Evolutionary conservation across 2,329 filamentous ascomycete genomes (phyloP).

Genomic region (Ophiostoma pallidulum): DNA sequence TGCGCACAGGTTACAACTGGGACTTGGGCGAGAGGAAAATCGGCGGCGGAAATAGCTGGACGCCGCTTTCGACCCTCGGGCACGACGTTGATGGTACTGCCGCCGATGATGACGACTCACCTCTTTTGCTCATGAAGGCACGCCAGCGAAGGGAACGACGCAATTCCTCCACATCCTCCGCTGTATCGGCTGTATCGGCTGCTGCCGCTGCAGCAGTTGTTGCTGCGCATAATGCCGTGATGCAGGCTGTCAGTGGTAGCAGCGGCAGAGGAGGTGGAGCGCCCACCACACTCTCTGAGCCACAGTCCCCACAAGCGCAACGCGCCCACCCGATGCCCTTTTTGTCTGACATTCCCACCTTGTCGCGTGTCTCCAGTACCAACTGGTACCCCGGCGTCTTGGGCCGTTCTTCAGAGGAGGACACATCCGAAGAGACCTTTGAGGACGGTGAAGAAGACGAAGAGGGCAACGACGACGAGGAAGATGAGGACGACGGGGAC

Average conservation of each 20-base stretch:
- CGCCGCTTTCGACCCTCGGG: background rate
- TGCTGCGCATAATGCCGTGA: background rate
- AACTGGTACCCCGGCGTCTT: constrained; percentile 1
- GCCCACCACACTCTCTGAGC: background rate
- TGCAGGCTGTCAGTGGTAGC: constrained; percentile 4
- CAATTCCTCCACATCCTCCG: constrained; percentile 7
- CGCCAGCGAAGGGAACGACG: background rate
- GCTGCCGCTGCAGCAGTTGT: background rate
- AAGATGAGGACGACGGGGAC: no score
- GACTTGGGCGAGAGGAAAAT: background rate
- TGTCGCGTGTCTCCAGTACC: constrained; percentile 2
- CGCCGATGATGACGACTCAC: constrained; percentile 11
- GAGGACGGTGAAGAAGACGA: constrained; percentile 1
- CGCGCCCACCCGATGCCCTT: background rate
- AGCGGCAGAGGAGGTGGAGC: background rate
- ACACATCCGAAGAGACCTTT: background rate
- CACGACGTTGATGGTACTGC: background rate
- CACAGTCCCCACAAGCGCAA: background rate
- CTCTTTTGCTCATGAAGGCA: constrained; percentile 9
- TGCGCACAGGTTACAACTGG: constrained; percentile 7
- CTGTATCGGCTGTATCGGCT: constrained; percentile 7
- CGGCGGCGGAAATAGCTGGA: background rate
- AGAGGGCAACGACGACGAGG: no score
- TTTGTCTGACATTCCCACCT: background rate
- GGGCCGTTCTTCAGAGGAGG: background rate